Conservation (phyloP, 2,329 filamentous ascomycete genomes). For the Cladosporium sphaerospermum region DNA sequence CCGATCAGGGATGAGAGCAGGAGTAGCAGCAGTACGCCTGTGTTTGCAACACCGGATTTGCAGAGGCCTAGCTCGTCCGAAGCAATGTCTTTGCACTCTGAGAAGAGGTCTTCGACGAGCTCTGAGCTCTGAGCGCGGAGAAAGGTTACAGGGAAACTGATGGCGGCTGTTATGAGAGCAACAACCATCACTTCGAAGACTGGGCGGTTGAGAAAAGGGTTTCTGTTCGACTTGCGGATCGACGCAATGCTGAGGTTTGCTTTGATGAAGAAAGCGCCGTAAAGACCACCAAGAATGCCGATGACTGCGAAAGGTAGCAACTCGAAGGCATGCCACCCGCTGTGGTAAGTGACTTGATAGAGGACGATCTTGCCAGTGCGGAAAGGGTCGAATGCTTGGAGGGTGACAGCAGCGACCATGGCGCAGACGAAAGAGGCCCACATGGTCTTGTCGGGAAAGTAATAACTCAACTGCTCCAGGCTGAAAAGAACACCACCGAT, state of each 20-base stretch:
- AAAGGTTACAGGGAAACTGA: conserved; percentile 95
- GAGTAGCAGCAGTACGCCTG: conserved; percentile 74
- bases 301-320: conserved; percentile 80
- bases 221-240: conserved; percentile 65
- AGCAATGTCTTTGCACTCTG: conserved; percentile 74
- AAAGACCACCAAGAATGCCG: conserved; percentile 85
- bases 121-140: conserved; percentile 91
- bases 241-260: conserved; percentile 80
- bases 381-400: conserved; percentile 91
- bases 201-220: conserved; percentile 61
- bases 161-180: conserved; percentile 72
- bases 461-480: conserved; percentile 94
- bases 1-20: conserved; percentile 76
- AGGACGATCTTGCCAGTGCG: conserved; percentile 90
- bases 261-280: conserved; percentile 91
- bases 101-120: conserved; percentile 84
- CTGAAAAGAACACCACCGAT: conserved; percentile 94
- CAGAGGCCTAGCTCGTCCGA: conserved; percentile 89
- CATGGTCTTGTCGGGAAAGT: conserved; percentile 99
- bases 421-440: conserved; percentile 99
- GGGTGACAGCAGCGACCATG: conserved; percentile 92
- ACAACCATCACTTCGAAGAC: conserved; percentile 74
- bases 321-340: conserved; percentile 91
- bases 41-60: conserved; percentile 75
- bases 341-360: conserved; percentile 90